These are phyloP conservation scores for Microdochium paspali DNA, from an alignment of 2,329 filamentous ascomycete species.

Conservation along the genomic window DNA sequence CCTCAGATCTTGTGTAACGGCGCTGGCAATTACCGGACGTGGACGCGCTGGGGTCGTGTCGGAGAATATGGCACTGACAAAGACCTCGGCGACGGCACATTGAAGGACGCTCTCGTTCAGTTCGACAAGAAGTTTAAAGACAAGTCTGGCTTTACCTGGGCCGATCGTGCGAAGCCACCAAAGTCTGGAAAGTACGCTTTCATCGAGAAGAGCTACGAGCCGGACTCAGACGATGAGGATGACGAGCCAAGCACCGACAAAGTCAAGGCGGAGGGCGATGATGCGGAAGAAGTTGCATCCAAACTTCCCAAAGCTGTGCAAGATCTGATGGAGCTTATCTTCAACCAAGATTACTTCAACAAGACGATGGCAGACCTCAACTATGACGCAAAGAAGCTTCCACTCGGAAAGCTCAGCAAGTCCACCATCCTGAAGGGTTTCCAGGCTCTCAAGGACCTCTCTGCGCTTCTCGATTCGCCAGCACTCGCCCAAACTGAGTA, in stretches of 20 bases:
- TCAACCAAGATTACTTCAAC: constrained; percentile 66
- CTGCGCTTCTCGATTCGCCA: constrained; percentile 51
- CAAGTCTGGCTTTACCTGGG: constrained; percentile 51
- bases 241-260: constrained; percentile 10
- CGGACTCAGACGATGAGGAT: constrained; percentile 39
- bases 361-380: constrained; percentile 57
- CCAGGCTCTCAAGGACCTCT: constrained; percentile 65
- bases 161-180: constrained; percentile 40
- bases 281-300: constrained; percentile 13
- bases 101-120: constrained; percentile 33
- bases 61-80: constrained; percentile 45
- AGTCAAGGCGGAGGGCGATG: constrained; percentile 10
- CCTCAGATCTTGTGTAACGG: constrained; percentile 31
- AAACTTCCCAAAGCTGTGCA: constrained; percentile 39
- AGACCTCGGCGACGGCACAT: constrained; percentile 27
- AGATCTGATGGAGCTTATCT: constrained; percentile 69
- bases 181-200: constrained; percentile 68
- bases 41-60: constrained; percentile 78
- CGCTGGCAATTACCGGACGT: constrained; percentile 42
- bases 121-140: constrained; percentile 55
- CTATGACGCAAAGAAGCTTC: constrained; percentile 68
- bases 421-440: constrained; percentile 67
- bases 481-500: constrained; percentile 34
- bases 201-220: constrained; percentile 68
- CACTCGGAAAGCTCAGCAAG: constrained; percentile 77